These are phyloP conservation scores for Chlamydomonas schloesseri DNA, from an alignment of 139 green algal genomes.

Conservation along the genomic window DNA sequence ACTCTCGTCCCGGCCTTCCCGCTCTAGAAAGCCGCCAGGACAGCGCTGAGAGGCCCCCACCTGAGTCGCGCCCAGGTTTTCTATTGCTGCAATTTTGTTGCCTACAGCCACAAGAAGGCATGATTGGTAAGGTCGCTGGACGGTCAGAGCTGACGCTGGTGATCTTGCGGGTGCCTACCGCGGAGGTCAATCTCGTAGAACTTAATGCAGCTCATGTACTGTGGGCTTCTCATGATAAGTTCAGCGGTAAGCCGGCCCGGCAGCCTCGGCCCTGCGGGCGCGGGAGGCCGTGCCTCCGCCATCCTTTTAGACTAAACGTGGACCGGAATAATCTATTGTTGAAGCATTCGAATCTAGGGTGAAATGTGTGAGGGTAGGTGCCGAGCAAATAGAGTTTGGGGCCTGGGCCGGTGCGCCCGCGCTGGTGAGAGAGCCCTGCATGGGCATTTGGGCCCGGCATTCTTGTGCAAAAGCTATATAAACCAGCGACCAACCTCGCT, in stretches of 20 bases:
- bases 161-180: slow-evolving; percentile 55
- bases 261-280: slow-evolving; percentile 64
- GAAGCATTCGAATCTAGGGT: too few species aligned
- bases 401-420: too few species aligned
- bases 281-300: neutral
- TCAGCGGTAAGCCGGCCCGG: slow-evolving; percentile 89
- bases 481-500: too few species aligned
- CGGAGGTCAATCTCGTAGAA: slow-evolving; percentile 93
- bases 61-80: slow-evolving; percentile 96
- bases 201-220: slow-evolving; percentile 91
- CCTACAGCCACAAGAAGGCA: slow-evolving; percentile 50
- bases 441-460: too few species aligned
- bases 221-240: slow-evolving; percentile 84
- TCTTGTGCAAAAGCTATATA: too few species aligned
- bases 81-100: slow-evolving; percentile 90
- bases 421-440: too few species aligned
- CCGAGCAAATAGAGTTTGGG: too few species aligned
- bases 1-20: too few species aligned
- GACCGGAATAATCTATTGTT: too few species aligned
- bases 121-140: neutral
- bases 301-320: neutral
- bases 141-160: neutral
- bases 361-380: too few species aligned
- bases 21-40: neutral
- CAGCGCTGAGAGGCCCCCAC: slow-evolving; percentile 51